Evolutionary conservation across 495 filamentous ascomycete genomes (phyloP), one percentile per base, ranked within the genome.

Genomic region (Aspergillus coremiiformis): DNA sequence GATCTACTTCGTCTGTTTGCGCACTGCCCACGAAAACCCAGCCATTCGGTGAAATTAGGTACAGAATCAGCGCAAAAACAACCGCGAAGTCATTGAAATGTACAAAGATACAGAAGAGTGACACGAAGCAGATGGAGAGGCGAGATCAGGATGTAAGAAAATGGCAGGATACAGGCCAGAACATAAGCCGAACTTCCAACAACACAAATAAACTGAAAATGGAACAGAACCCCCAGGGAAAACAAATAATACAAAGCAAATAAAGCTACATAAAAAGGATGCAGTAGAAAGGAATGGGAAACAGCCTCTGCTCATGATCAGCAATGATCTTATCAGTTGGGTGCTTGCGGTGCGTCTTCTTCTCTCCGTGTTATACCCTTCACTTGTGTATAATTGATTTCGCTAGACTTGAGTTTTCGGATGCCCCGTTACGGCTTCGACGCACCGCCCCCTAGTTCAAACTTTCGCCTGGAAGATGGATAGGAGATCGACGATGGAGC

Each of bases 71-170:
- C 33, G 20, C 43, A 47, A 20, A 23, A 44, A 39, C 21, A 57
- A 55, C 58, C 52, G 53, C 53, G 35, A 55, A 54, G 51, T 52
- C 51, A 56, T 54, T 52, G 55, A 45, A 39, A 41, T 54, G 52
- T 44, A 54, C 33, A 58, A 49, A 49, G 52, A 52, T 52, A 57
- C 45, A 57, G 39, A 60, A 37, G 45, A 32, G 45, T 23, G 27
- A 9, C 19, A 26, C 27, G 39, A 48, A 35, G 2, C 29, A 50
- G 33, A 50, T 35, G 42, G n/a, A 39, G 51, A 47, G 29, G 39
- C 8, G 37, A 47, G 32, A 47, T 39, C 10, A 52, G 39, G 41
- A 23, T 35, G 26, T 24, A 46, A 50, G 24, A 53, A 52, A 39
- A 30, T 35, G 32, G 32, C 32, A 35, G 2, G 51, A 48, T n/a